phyloP scores from a whole-genome alignment of 257 asterid species.

The Handroanthus guayacan region DNA sequence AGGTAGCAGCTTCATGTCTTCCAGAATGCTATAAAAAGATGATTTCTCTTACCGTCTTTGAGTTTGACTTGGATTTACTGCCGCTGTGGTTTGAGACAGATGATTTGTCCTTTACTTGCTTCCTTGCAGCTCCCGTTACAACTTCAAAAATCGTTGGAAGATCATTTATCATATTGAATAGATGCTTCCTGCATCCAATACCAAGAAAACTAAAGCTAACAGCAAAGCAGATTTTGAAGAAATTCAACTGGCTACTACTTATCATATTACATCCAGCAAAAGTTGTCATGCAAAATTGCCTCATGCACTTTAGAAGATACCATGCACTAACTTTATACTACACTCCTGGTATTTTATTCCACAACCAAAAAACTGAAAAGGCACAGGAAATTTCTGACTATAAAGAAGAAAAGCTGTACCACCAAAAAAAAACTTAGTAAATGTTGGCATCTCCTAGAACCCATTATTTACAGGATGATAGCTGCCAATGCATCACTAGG shows the following conservation, averaged over 20 bases:
- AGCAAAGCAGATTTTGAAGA: constrained; percentile 21
- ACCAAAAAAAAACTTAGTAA: not conserved
- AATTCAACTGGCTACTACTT: constrained; percentile 23
- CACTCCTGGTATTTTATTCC: not conserved
- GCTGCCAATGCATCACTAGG: not conserved
- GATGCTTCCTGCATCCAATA: constrained; percentile 70
- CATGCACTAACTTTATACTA: not conserved
- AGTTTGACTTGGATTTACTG: constrained; percentile 68
- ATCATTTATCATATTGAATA: constrained; percentile 81
- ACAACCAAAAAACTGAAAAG: constrained; percentile 3
- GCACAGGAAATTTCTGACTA: not conserved
- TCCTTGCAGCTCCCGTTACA: constrained; percentile 79
- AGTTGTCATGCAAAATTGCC: constrained; percentile 8
- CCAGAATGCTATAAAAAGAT: not conserved
- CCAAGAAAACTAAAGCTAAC: constrained; percentile 32
- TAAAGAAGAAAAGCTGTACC: not conserved
- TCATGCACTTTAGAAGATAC: constrained; percentile 20
- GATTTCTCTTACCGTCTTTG: constrained; percentile 53
- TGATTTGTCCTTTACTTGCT: constrained; percentile 73
- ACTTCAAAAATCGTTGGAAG: constrained; percentile 88
- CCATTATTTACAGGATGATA: constrained; percentile 24
- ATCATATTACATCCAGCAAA: constrained; percentile 21
- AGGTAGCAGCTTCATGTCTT: constrained; percentile 23
- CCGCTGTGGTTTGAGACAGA: constrained; percentile 68
- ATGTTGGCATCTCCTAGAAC: not conserved